Base-by-base conservation (phyloP, 345 rosid genomes). In the Eucalyptus curtisii region DNA sequence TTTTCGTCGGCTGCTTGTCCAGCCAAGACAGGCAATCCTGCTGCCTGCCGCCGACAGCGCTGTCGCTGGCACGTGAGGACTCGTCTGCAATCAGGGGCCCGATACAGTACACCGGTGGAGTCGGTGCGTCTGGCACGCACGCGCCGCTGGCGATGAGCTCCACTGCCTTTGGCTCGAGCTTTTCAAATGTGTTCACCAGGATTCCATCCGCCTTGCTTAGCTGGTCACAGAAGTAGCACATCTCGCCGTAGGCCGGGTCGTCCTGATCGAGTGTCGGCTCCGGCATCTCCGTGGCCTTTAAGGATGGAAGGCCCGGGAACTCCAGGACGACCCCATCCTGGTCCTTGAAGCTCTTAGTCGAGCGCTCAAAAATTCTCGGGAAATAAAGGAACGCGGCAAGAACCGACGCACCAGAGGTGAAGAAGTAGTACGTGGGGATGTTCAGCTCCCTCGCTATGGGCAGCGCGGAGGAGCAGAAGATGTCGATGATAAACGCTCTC, bases 351-450 rank as follows among this genome's bases (percentile, higher is more conserved):
- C 90, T 90, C 64, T 44, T n/a, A 17, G 66, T 80, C 30, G 71
- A 68, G 25, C 86, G 45, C 42, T 90, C 85, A 8, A 87, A 44
- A 86, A 76, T 45, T 13, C 57, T 87, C 5, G 90, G 91, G 7
- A 87, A 12, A 20, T 71, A 81, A 8, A 90, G 89, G 87, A 87
- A 40, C 30, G 85, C 81, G 48, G 91, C 64, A 30, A 89, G 86
- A 10, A 86, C n/a, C 27, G 81, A 53, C 37, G 88, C 90, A 40
- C 90, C 90, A 13, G 89, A 86, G 37, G 91, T 48, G 49, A 0
- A 44, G 89, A 80, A 90, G 49, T 79, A 87, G 90, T 91, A 91
- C 47, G 88, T 88, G 86, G 90, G 90, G 82, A 91, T 88, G 50
- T 44, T 42, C 86, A 91, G 90, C 12, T 20, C 47, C 13, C n/a